A percentile compares a stretch with the other conserved stretches of the same genome.
Evolutionary conservation across 169 alveolate genomes (phyloP).

Genomic region (Babesia caballi): DNA sequence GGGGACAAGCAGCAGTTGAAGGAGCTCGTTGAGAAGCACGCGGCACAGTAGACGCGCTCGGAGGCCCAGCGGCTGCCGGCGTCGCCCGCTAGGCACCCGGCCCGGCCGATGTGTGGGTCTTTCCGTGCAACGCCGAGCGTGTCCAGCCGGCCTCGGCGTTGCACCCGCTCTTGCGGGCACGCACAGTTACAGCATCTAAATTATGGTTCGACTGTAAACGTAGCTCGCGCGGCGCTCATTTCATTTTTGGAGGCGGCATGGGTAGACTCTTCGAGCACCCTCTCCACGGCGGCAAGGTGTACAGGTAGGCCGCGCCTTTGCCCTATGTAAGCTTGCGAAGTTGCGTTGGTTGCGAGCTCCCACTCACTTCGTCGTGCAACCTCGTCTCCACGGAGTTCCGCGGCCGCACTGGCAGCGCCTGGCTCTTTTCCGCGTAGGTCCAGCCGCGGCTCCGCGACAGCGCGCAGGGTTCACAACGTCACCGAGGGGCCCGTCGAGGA

Average conservation of each 20-base stretch:
- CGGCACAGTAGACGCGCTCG: not conserved
- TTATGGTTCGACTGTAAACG: not conserved
- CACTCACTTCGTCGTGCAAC: slow-evolving; percentile 65
- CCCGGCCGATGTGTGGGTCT: too few relatives aligned
- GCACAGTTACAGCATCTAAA: not conserved
- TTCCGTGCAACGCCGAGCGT: too few relatives aligned
- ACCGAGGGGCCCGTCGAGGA: slow-evolving; percentile 85
- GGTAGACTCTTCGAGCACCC: slow-evolving; percentile 31
- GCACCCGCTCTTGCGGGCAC: too few relatives aligned
- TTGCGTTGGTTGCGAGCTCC: slow-evolving; percentile 72
- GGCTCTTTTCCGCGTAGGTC: slow-evolving; percentile 76
- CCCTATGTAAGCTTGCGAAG: slow-evolving; percentile 15
- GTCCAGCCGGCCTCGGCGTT: too few relatives aligned
- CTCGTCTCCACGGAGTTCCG: slow-evolving; percentile 75
- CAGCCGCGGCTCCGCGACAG: too few relatives aligned
- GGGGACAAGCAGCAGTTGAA: slow-evolving; percentile 41
- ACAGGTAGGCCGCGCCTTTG: slow-evolving; percentile 16
- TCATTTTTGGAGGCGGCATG: slow-evolving; percentile 8
- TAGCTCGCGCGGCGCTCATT: not conserved
- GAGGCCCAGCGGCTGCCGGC: not conserved
- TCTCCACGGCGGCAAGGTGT: slow-evolving; percentile 48
- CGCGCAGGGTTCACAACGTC: slow-evolving; percentile 79
- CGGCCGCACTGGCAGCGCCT: slow-evolving; percentile 86
- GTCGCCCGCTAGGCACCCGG: too few relatives aligned
- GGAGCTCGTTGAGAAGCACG: slow-evolving; percentile 23